phyloP scores from a whole-genome alignment of 108 stramenopile species.

The Asterionellopsis glacialis region DNA sequence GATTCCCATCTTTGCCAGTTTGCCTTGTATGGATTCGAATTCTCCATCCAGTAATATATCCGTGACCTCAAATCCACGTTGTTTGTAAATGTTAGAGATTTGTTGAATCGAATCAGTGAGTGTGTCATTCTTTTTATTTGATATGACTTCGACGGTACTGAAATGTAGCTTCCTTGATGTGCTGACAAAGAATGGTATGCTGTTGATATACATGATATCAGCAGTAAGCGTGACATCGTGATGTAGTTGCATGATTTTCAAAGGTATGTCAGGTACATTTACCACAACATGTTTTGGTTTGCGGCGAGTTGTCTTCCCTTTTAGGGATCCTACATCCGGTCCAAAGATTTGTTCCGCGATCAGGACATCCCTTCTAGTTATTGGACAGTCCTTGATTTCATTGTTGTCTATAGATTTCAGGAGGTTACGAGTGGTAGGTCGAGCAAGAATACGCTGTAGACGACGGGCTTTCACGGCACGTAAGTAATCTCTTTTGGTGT shows the following conservation, averaged over 20 bases:
- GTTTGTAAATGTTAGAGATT: slow-evolving; percentile 6
- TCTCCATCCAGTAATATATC: slow-evolving; percentile 5
- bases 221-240: slow-evolving; percentile 16
- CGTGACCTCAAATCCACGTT: slow-evolving; percentile 7
- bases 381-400: slow-evolving; percentile 25
- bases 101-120: not conserved
- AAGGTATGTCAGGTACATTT: slow-evolving; percentile 12
- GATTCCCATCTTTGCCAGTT: not conserved
- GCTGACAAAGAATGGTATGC: slow-evolving; percentile 32
- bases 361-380: slow-evolving; percentile 19
- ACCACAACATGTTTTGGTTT: slow-evolving; percentile 11
- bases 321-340: slow-evolving; percentile 11
- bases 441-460: too few relatives aligned
- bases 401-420: slow-evolving; percentile 20
- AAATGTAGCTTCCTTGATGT: slow-evolving; percentile 25
- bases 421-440: slow-evolving; percentile 4
- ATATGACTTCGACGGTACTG: slow-evolving; percentile 6
- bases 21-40: slow-evolving; percentile 6
- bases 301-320: slow-evolving; percentile 9
- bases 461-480: too few relatives aligned
- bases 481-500: too few relatives aligned
- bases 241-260: slow-evolving; percentile 16
- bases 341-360: slow-evolving; percentile 26
- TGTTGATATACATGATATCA: slow-evolving; percentile 42
- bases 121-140: not conserved